A percentile compares a stretch with the other conserved stretches of the same genome.
Conservation (phyloP, 306 rosid species). For the Acacia acuminata region DNA sequence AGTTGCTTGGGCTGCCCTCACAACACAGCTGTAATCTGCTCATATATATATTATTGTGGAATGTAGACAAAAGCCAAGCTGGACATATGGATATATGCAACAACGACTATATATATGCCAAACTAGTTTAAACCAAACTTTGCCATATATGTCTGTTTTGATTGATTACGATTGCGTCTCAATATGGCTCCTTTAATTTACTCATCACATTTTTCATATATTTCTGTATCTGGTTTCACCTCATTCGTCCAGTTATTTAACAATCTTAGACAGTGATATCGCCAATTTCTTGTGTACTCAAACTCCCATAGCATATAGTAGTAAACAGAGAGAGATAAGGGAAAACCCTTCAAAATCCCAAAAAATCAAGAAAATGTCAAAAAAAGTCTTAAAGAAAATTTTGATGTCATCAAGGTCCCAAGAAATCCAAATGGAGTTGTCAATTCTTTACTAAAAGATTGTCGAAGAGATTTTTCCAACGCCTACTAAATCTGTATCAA, state of each 20-base stretch:
- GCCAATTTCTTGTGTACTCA: not conserved
- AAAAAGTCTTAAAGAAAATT: too few relatives aligned
- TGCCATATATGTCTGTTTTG: not conserved
- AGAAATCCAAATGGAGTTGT: too few relatives aligned
- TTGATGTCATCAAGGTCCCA: too few relatives aligned
- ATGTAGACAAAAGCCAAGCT: not conserved
- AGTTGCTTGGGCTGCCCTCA: not conserved
- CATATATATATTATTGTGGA: not conserved
- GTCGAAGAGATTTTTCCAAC: too few relatives aligned
- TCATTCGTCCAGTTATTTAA: not conserved
- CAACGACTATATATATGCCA: not conserved
- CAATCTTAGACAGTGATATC: not conserved
- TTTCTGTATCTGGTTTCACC: not conserved
- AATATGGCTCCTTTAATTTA: not conserved
- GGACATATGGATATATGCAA: not conserved
- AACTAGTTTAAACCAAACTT: not conserved
- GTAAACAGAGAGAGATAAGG: too few relatives aligned
- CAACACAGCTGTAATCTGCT: constrained; percentile 11
- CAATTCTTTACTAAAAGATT: too few relatives aligned
- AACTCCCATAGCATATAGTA: not conserved
- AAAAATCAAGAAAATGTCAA: too few relatives aligned
- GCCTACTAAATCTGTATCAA: too few relatives aligned
- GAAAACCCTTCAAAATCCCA: too few relatives aligned
- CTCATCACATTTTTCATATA: not conserved
- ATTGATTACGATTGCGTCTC: not conserved